These are phyloP conservation scores for Acacia melanoxylon DNA, from an alignment of 306 rosid genomes.

Conservation along the genomic window DNA sequence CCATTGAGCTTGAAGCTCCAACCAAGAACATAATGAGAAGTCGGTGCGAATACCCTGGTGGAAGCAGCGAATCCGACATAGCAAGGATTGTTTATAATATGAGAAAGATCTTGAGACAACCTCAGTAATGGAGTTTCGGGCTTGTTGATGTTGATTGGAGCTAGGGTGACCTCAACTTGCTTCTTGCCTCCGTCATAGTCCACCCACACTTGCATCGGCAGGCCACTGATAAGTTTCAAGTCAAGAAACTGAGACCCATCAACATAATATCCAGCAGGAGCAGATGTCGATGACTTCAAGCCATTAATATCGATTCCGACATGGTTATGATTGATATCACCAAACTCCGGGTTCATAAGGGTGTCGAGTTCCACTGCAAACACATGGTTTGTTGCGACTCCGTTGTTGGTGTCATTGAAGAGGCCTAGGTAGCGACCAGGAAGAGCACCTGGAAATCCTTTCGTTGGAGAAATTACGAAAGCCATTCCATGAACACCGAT, in stretches of 20 bases:
- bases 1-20: conserved; percentile 68
- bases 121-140: conserved; percentile 52
- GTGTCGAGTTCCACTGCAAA: conserved; percentile 63
- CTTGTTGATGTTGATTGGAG: conserved; percentile 42
- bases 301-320: conserved; percentile 28
- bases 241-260: neutral
- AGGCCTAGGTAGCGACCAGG: conserved; percentile 53
- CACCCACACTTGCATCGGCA: conserved; percentile 30
- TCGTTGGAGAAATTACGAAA: conserved; percentile 55
- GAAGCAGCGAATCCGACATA: conserved; percentile 69
- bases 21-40: conserved; percentile 49
- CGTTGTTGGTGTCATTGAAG: conserved; percentile 41
- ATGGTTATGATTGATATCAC: conserved; percentile 62
- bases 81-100: conserved; percentile 32
- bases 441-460: conserved; percentile 36
- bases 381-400: conserved; percentile 44
- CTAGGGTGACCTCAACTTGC: neutral
- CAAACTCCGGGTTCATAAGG: conserved; percentile 4
- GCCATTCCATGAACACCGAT: conserved; percentile 60
- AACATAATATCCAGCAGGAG: neutral
- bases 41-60: neutral
- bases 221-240: conserved; percentile 50
- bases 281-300: neutral
- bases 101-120: conserved; percentile 48
- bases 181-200: neutral